Percentiles rank a stretch among this genome's conserved stretches.
These are phyloP conservation scores for Coprinopsis cinerea DNA, from an alignment of 768 basidiomycete genomes.

Conservation along the genomic window DNA sequence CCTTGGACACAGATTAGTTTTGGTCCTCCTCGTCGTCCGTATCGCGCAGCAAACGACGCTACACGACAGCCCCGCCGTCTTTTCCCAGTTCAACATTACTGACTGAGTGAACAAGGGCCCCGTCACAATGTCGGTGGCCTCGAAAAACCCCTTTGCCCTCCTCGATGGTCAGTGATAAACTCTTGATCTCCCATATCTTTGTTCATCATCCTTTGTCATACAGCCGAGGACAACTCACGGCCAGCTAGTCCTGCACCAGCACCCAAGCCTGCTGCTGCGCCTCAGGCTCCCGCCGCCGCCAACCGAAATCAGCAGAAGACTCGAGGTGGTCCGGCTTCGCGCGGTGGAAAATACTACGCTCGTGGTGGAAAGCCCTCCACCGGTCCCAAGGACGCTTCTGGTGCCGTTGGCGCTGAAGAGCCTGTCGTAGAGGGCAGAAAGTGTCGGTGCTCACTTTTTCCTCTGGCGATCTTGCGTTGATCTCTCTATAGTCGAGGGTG, in stretches of 20 bases:
- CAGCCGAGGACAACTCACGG: conserved; percentile 43
- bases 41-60: conserved; percentile 10
- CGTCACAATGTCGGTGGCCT: conserved; percentile 88
- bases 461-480: conserved; percentile 10
- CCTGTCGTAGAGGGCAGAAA: conserved; percentile 26
- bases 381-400: conserved; percentile 26
- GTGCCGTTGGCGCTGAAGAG: conserved; percentile 23
- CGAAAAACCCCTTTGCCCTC: conserved; percentile 80
- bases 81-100: conserved; percentile 17
- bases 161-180: conserved; percentile 57
- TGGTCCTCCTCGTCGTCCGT: conserved; percentile 8
- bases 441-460: conserved; percentile 24
- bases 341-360: conserved; percentile 61
- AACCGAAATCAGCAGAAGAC: conserved; percentile 39
- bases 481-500: conserved; percentile 36
- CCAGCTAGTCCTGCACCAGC: conserved; percentile 34
- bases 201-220: conserved; percentile 15
- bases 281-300: conserved; percentile 21
- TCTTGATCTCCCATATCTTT: conserved; percentile 14
- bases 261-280: conserved; percentile 20
- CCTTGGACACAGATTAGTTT: conserved; percentile 5
- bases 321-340: conserved; percentile 54
- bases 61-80: conserved; percentile 19
- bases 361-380: conserved; percentile 42
- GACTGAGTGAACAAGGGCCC: conserved; percentile 43